phyloP scores from a whole-genome alignment of 2,329 filamentous ascomycete genomes.

The Aureobasidium sp. region DNA sequence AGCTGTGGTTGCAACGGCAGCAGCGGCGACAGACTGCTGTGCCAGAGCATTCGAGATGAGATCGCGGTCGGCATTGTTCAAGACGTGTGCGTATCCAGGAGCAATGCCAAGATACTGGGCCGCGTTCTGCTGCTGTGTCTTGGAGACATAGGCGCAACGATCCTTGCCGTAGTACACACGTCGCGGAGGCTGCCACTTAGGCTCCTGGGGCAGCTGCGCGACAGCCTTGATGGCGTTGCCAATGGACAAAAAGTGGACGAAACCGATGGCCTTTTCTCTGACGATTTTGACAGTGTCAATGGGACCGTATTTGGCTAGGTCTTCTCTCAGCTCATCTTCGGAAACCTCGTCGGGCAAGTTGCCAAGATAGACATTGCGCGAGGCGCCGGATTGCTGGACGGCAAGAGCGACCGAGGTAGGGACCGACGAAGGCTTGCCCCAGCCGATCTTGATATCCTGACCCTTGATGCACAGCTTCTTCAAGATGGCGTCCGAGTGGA shows the following conservation, averaged over 20 bases:
- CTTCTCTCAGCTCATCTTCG: slow-evolving; percentile 89
- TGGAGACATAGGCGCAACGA: slow-evolving; percentile 95
- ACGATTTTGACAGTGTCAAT: slow-evolving; percentile 98
- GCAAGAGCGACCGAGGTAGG: slow-evolving; percentile 95
- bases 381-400: slow-evolving; percentile 94
- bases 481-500: slow-evolving; percentile 98
- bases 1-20: slow-evolving; percentile 90
- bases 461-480: slow-evolving; percentile 99
- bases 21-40: slow-evolving; percentile 94
- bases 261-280: slow-evolving; percentile 94
- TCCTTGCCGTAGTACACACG: slow-evolving; percentile 99
- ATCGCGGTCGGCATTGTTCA: slow-evolving; percentile 93
- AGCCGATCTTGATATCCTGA: slow-evolving; percentile 98
- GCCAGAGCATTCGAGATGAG: slow-evolving; percentile 93
- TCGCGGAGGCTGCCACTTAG: slow-evolving; percentile 92
- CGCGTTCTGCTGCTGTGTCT: slow-evolving; percentile 98
- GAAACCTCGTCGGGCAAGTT: slow-evolving; percentile 84
- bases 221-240: slow-evolving; percentile 98
- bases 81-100: slow-evolving; percentile 89
- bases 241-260: slow-evolving; percentile 95
- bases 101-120: slow-evolving; percentile 97
- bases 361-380: slow-evolving; percentile 92
- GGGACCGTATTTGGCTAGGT: slow-evolving; percentile 89
- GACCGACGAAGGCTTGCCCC: slow-evolving; percentile 97
- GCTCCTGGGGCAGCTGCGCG: slow-evolving; percentile 87